These are phyloP conservation scores for Rhipidocladum racemiflorum DNA, from an alignment of 176 grass and related monocot genomes.

Conservation along the genomic window DNA sequence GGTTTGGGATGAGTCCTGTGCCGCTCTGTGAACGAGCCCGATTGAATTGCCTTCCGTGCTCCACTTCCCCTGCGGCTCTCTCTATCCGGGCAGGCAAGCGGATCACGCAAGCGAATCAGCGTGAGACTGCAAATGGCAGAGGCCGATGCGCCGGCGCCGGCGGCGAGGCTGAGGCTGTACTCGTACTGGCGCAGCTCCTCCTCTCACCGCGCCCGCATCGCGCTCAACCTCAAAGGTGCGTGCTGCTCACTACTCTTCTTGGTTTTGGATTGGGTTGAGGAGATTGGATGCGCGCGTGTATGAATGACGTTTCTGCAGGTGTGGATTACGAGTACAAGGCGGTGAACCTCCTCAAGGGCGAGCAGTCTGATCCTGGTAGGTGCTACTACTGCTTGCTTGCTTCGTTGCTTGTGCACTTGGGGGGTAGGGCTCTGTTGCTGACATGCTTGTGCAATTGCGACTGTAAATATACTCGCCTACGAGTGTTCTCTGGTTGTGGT, in stretches of 20 bases:
- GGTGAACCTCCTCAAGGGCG: conserved; percentile 46
- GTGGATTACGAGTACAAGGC: conserved; percentile 51
- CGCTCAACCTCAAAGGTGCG: conserved; percentile 69
- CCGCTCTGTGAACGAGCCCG: background rate
- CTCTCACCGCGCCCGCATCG: conserved; percentile 61
- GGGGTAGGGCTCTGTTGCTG: background rate
- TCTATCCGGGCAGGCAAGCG: no score
- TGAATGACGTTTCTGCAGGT: background rate
- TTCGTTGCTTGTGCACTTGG: background rate
- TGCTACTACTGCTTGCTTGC: background rate
- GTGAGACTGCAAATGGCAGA: conserved; percentile 9
- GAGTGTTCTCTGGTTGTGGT: background rate
- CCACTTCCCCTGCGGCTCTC: background rate
- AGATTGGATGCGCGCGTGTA: background rate
- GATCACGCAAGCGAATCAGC: no score
- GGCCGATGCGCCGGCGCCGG: background rate
- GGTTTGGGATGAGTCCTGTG: no score
- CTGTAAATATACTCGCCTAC: background rate
- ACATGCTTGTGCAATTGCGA: background rate
- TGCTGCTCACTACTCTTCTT: background rate
- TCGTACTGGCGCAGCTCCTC: conserved; percentile 63
- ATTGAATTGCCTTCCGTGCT: background rate
- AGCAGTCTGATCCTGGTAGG: conserved; percentile 57
- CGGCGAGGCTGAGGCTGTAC: conserved; percentile 33
- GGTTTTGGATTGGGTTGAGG: background rate